phyloP scores from a whole-genome alignment of 345 rosid species.

The Raphanus sativus region DNA sequence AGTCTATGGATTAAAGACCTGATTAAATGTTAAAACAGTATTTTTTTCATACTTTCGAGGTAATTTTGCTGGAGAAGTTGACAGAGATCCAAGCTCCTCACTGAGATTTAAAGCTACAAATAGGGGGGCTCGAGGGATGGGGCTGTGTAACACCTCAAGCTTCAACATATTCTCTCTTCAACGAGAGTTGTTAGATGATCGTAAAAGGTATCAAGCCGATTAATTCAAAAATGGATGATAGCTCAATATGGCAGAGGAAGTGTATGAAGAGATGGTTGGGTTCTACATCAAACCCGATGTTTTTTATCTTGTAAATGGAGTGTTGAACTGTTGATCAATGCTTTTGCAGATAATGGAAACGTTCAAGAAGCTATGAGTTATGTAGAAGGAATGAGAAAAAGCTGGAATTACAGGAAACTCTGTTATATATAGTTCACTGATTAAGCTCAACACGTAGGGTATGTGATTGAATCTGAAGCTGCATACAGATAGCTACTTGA shows the following conservation, averaged over 20 bases:
- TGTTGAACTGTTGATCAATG: conserved; percentile 69
- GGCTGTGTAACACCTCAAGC: not conserved
- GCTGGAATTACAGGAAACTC: conserved; percentile 64
- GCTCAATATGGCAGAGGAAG: conserved; percentile 60
- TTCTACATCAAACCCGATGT: conserved; percentile 57
- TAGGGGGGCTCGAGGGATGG: not conserved
- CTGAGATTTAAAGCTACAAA: not conserved
- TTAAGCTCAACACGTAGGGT: too few relatives aligned
- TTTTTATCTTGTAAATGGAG: conserved; percentile 68
- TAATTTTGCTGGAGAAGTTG: not conserved
- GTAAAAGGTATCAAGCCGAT: conserved; percentile 52
- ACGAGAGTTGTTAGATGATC: conserved; percentile 36
- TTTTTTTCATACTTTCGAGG: conserved; percentile 35
- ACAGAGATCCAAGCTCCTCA: not conserved
- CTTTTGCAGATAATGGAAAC: conserved; percentile 72
- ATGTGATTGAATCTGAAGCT: too few relatives aligned
- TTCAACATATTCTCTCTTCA: not conserved
- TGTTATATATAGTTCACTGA: conserved; percentile 58
- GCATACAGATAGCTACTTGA: too few relatives aligned
- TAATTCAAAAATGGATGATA: conserved; percentile 77
- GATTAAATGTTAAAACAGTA: not conserved
- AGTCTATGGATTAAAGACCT: not conserved
- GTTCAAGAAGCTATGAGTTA: conserved; percentile 59
- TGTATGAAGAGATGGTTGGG: conserved; percentile 66
- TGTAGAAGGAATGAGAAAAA: conserved; percentile 55